Conservation (phyloP, 2,329 filamentous ascomycete species). For the Penicillium brevicompactum region DNA sequence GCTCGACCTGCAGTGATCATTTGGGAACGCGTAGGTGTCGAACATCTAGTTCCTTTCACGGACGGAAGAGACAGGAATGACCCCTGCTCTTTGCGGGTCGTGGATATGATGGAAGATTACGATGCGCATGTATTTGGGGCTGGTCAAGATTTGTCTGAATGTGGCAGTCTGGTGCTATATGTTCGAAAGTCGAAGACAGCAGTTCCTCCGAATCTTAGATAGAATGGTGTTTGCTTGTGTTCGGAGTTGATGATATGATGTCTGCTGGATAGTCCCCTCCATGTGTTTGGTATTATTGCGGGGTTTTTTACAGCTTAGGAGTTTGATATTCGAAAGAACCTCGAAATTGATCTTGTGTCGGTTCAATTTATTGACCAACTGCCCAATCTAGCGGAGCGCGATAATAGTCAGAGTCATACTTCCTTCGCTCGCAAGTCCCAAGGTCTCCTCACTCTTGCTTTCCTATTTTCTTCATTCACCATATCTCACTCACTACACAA, state of each 20-base stretch:
- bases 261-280: background rate
- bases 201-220: background rate
- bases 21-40: slow-evolving; percentile 17
- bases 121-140: slow-evolving; percentile 16
- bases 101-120: slow-evolving; percentile 18
- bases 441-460: too few species aligned
- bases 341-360: too few species aligned
- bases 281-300: background rate
- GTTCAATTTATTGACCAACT: too few species aligned
- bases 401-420: too few species aligned
- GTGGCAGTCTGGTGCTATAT: slow-evolving; percentile 10
- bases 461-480: too few species aligned
- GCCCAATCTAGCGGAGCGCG: too few species aligned
- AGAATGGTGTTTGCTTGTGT: background rate
- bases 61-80: slow-evolving; percentile 5
- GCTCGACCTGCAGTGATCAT: slow-evolving; percentile 33
- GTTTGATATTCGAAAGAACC: too few species aligned
- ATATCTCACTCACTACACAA: too few species aligned
- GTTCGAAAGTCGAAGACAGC: slow-evolving; percentile 9
- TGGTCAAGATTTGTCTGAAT: slow-evolving; percentile 1
- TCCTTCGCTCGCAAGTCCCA: too few species aligned
- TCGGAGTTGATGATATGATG: background rate
- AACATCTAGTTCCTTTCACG: slow-evolving; percentile 5
- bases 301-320: background rate
- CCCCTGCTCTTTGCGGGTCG: slow-evolving; percentile 14